Base-by-base conservation (phyloP, 495 filamentous ascomycete species). In the Annulohypoxylon maeteangense region DNA sequence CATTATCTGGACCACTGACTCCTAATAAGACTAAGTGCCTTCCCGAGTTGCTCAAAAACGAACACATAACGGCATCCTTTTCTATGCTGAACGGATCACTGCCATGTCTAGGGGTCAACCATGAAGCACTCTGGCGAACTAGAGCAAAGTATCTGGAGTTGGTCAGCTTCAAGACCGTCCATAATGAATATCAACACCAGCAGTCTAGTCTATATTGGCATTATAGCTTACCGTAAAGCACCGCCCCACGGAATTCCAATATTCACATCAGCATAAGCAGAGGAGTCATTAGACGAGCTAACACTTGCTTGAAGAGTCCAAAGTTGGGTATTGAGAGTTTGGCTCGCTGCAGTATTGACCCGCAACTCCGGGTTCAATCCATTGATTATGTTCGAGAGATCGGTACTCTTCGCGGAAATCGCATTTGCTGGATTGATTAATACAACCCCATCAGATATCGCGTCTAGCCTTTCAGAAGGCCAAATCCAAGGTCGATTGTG, bases 81-180 rank as follows among this genome's bases (percentile, higher is more conserved):
- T 90, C 90, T 23, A 93, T 80, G 5, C 74, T 74, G 31, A 96
- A 91, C 4, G 81, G 76, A 7, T 82, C 78, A 58, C 85, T 88
- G 12, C 95, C 95, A 78, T 99, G 95, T 14, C 93, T 84, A 20
- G 95, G 95, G 0, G 90, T 92, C 12, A 98, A 82, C 95, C 95
- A 98, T 0, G 94, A 89, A 29, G 82, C 84, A 87, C 90, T 94
- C 2, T 91, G 80, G n/a, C 93, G 88, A 12, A 93, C 90, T 6
- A 95, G 79, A 4, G 92, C 87, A 74, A 97, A 94, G 86, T 92
- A 95, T 64, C 89, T 86, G 51, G 23, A 10, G 36, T 42, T 48
- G 31, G 48, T 82, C 62, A 78, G 76, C 38, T 25, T 23, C 32
- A 29, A 10, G n/a, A 1, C 34, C 25, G n/a, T 0, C 34, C 25